Evolutionary conservation across 2,329 filamentous ascomycete genomes (phyloP), one percentile per base, ranked within the genome.

Genomic region (Ilyonectria mors-panacis): DNA sequence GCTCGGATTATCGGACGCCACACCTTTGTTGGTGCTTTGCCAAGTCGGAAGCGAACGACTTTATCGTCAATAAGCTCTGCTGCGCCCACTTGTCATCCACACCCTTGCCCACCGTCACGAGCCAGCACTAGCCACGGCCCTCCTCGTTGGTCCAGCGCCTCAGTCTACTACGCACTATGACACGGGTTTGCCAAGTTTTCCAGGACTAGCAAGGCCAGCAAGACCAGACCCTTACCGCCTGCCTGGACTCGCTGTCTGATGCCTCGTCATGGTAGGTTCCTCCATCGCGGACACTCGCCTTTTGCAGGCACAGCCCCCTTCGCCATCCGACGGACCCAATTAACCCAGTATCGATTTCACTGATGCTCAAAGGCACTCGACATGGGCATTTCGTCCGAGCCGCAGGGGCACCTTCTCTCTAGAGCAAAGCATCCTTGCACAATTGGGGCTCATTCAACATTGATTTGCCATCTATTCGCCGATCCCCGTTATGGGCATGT

Each of bases 61-160:
- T 37, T 75, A 75, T 75, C 69, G 54, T 45, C 63, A 68, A 72
- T 73, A 75, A 75, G 73, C 73, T 75, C 69, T 71, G 62, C 73
- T 75, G 63, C 70, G 73, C 73, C 73, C 70, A 66, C 70, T 62
- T 65, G 48, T 59, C 59, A 69, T 57, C 54, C 30, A 28, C 55
- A 44, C n/a, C 59, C 39, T 64, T 67, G 55, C 33, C 51, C 35
- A 28, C 30, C 53, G 21, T 59, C 50, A 58, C 55, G 35, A 47
- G 48, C 37, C 63, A 65, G 12, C n/a, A 48, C 26, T 39, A 13
- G 30, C 21, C 21, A 19, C 51, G 19, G 21, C 45, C 45, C 56
- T 21, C 17, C 28, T 30, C 19, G n/a, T 28, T 44, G 35, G 13
- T 17, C 44, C 21, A 47, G 21, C 21, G 12, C 44, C 21, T 15